Evolutionary conservation across 1,284 basidiomycete genomes (phyloP).

Genomic region (Grifola frondosa): DNA sequence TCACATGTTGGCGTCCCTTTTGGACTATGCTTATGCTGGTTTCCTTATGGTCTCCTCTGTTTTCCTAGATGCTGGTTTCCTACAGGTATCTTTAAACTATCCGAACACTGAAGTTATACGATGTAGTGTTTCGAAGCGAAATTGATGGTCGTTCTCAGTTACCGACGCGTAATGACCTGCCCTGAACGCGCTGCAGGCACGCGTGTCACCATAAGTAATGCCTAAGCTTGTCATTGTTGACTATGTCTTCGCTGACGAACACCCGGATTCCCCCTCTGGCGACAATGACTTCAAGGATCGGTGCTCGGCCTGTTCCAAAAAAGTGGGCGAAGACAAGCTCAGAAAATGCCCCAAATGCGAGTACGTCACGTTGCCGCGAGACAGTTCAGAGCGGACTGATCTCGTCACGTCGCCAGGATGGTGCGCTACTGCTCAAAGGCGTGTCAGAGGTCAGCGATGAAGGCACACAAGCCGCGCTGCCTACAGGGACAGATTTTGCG

Average conservation of each 20-base stretch:
- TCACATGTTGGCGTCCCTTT: no score
- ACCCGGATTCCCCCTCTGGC: no score
- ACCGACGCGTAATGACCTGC: background rate
- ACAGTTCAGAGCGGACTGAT: background rate
- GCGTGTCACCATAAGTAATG: background rate
- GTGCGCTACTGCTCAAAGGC: slow-evolving; percentile 4
- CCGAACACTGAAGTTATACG: background rate
- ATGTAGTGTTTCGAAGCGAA: background rate
- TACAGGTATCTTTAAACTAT: slow-evolving; percentile 4
- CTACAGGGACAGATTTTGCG: slow-evolving; percentile 6
- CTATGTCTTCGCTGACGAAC: no score
- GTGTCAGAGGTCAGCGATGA: slow-evolving; percentile 6
- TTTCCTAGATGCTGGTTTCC: slow-evolving; percentile 13
- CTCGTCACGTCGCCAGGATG: background rate
- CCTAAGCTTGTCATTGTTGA: no score
- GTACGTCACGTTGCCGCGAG: background rate
- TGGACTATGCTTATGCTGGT: slow-evolving; percentile 3
- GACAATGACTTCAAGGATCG: background rate
- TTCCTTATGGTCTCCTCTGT: slow-evolving; percentile 7
- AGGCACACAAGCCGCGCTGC: slow-evolving; percentile 7
- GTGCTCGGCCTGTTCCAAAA: slow-evolving; percentile 1
- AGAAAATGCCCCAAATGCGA: background rate
- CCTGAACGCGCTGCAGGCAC: background rate
- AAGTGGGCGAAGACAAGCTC: background rate
- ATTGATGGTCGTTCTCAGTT: background rate